Percentiles rank a stretch among this genome's conserved stretches.
Conservation (phyloP, 345 rosid genomes). For the Pugionium dolabratum region DNA sequence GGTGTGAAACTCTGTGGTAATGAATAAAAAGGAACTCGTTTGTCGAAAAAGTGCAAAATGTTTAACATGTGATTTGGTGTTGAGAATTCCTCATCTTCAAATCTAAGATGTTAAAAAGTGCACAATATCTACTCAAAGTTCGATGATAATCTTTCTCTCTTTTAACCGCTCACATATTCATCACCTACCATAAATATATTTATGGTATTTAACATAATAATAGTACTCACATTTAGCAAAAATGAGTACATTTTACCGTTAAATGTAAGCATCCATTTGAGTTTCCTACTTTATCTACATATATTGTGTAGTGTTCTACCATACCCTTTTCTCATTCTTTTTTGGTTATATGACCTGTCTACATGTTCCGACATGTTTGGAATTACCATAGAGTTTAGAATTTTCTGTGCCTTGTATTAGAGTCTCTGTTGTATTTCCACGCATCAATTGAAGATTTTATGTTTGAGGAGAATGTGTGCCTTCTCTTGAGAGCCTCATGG, state of each 20-base stretch:
- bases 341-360: neutral
- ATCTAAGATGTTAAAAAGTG: too few relatives aligned
- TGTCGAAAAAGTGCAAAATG: too few relatives aligned
- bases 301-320: neutral
- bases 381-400: neutral
- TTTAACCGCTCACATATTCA: too few relatives aligned
- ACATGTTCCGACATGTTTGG: neutral
- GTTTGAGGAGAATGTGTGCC: constrained; percentile 91
- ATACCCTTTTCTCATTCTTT: neutral
- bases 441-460: constrained; percentile 77
- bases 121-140: too few relatives aligned
- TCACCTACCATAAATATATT: too few relatives aligned
- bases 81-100: too few relatives aligned
- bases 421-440: constrained; percentile 5
- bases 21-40: constrained; percentile 15
- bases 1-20: constrained; percentile 8
- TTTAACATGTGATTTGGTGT: too few relatives aligned
- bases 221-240: too few relatives aligned
- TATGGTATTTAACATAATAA: too few relatives aligned
- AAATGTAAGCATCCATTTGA: constrained; percentile 86
- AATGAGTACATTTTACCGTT: too few relatives aligned
- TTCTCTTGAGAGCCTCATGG: constrained; percentile 89
- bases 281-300: neutral
- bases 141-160: too few relatives aligned
- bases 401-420: neutral